phyloP scores from a whole-genome alignment of 2,329 filamentous ascomycete species.

The Sporothrix inflata region DNA sequence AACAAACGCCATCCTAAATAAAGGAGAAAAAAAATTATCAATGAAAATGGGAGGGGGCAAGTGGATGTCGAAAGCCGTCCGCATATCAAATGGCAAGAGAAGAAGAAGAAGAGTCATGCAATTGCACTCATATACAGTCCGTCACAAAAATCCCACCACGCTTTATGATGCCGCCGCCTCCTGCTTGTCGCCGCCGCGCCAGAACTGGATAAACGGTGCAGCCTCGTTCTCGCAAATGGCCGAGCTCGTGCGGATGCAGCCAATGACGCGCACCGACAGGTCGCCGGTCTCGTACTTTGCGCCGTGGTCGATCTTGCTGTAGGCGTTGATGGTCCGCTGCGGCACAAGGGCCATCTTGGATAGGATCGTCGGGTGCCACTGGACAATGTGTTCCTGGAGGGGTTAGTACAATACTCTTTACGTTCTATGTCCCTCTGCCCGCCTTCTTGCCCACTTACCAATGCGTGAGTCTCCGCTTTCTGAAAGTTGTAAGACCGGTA shows the following conservation, averaged over 20 bases:
- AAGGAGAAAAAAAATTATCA: background rate
- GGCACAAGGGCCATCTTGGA: conserved; percentile 89
- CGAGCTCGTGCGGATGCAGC: conserved; percentile 63
- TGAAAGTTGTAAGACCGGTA: conserved; percentile 96
- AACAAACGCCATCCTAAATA: conserved; percentile 23
- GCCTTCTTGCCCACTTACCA: conserved; percentile 59
- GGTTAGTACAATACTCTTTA: background rate
- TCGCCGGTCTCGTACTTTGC: conserved; percentile 80
- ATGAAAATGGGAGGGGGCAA: conserved; percentile 5
- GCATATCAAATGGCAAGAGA: conserved; percentile 13
- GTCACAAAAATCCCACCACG: background rate
- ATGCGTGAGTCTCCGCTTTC: conserved; percentile 86
- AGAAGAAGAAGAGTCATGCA: conserved; percentile 18
- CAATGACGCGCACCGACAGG: conserved; percentile 76
- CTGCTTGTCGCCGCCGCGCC: conserved; percentile 44
- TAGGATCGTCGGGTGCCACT: conserved; percentile 96
- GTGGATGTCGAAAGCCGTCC: background rate
- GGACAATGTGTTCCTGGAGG: conserved; percentile 77
- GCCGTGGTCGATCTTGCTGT: conserved; percentile 61
- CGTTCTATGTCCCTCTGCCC: background rate
- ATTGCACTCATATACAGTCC: background rate
- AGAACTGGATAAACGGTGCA: conserved; percentile 52
- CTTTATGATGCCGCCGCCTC: conserved; percentile 5
- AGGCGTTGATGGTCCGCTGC: conserved; percentile 81
- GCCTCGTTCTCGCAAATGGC: conserved; percentile 75